Evolutionary conservation across 1,284 basidiomycete species (phyloP).

Genomic region (Naganishia albida): DNA sequence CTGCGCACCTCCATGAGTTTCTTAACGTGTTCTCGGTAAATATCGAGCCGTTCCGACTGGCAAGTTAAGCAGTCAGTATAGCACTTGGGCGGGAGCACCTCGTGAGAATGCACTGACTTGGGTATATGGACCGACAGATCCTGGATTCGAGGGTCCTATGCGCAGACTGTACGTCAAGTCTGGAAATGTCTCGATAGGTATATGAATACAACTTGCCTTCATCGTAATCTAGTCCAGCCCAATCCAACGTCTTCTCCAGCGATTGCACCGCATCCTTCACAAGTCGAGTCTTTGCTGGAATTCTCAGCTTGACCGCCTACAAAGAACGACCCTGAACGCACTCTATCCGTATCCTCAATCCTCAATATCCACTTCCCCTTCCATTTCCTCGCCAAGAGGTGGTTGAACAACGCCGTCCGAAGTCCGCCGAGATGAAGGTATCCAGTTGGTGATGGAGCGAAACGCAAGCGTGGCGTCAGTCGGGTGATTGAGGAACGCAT

Average conservation of each 20-base stretch:
- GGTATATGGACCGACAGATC: conserved; percentile 74
- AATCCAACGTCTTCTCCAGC: conserved; percentile 72
- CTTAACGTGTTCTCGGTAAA: conserved; percentile 74
- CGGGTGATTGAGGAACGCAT: conserved; percentile 1
- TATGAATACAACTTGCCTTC: conserved; percentile 63
- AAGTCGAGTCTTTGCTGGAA: conserved; percentile 63
- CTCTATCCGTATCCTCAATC: conserved; percentile 92
- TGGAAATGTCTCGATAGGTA: neutral
- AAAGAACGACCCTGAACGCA: conserved; percentile 48
- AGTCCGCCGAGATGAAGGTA: conserved; percentile 91
- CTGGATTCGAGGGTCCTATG: conserved; percentile 73
- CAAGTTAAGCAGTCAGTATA: conserved; percentile 19
- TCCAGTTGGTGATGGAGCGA: conserved; percentile 96
- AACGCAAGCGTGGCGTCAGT: conserved; percentile 63
- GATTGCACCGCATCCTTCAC: conserved; percentile 82
- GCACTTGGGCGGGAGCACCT: neutral
- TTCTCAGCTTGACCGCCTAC: conserved; percentile 10
- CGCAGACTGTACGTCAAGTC: conserved; percentile 27
- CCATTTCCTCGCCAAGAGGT: conserved; percentile 76
- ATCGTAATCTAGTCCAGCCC: conserved; percentile 93
- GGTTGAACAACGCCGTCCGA: conserved; percentile 92
- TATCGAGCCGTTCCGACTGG: conserved; percentile 81
- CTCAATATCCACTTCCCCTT: conserved; percentile 83
- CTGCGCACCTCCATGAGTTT: conserved; percentile 69
- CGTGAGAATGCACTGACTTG: conserved; percentile 60